Evolutionary conservation across 345 rosid species (phyloP), one percentile per base, ranked within the genome.

Genomic region (Brassica juncea): DNA sequence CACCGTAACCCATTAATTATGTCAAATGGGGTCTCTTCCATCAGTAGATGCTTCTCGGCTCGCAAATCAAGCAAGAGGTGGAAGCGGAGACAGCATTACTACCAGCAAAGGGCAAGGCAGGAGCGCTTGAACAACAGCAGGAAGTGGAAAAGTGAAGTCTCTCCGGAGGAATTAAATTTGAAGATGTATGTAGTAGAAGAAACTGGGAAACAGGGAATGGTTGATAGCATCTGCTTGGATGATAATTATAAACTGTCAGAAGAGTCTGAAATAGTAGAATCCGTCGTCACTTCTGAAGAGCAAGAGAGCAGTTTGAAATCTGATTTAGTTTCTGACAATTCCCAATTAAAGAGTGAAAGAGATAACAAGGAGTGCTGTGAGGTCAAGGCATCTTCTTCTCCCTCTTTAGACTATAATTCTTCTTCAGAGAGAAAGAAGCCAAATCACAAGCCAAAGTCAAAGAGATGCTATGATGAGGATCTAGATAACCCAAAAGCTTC

Each of bases 101-200:
- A 86, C 81, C 97, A 95, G 70, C 97, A 88, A 71, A 90, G 84
- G 83, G 98, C 97, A 83, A 90, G 97, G 64, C 97, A 89, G 82
- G 99, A 95, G 80, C 92, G 93, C 66, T 84, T 93, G 74, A 95
- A 90, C 84, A 90, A 82, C 85, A 91, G 92, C 82, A 87, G 97
- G 86, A 93, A 95, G 82, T 87, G 99, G 97, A 95, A 91, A 87
- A 89, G 90, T 66, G 99, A 93, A 82, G 90, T 87, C 65, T 79
- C 67, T 72, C 37, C 70, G 15, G 89, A 86, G 57, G 82, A 73
- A 34, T 79, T 76, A 65, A 42, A 71, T 63, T 64, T 67, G 71
- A 85, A 86, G 75, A 85, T 76, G 74, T 75, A 83, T 70, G 80
- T 37, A 58, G 85, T 71, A 42, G 77, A 73, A 73, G 83, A 85